Base-by-base conservation (phyloP, 2,329 filamentous ascomycete genomes). In the Aspergillus ustus region DNA sequence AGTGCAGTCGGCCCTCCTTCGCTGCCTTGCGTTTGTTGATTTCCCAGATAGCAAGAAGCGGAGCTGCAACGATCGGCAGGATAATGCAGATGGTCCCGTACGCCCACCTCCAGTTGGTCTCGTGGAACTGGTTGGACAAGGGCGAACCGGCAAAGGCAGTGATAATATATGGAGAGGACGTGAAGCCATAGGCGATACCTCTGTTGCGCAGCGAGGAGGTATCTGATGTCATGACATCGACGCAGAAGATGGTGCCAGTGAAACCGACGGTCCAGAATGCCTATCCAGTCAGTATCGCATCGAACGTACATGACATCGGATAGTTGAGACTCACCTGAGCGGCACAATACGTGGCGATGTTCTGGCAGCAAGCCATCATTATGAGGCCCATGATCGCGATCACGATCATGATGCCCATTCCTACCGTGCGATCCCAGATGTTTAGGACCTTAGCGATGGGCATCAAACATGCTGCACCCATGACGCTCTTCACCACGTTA, bases 381-480 rank as follows among this genome's bases (percentile, higher is more conserved):
- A 88, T 78, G 46, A 89, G 75, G n/a, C 83, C 82, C 0, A 82
- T 62, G 0, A 81, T 79, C 65, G 79, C 78, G 53, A 83, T 69
- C 5, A 75, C 55, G 0, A 84, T 68, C 74, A 84, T 84, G 43
- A 85, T 44, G 1, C 80, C 61, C 63, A 86, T 82, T 19, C 84
- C 87, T 65, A 87, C 80, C 1, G 85, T 80, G 29, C 87, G 84
- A 31, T 86, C 87, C 82, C 83, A 89, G 37, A 87, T 76, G 72
- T 90, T 84, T 57, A 89, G 77, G 15, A 88, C 77, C 72, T 89
- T 89, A 57, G 87, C 86, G 28, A 86, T 78, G 0, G 86, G 84
- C n/a, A 89, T 79, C 69, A 85, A 85, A 52, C 81, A 78, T 17
- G 87, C 78, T 17, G 84, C 87, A 29, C 81, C 80, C 57, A 88